Evolutionary conservation across 352 stramenopile genomes (phyloP), one percentile per base, ranked within the genome.

Genomic region (Blastocystis sp.): DNA sequence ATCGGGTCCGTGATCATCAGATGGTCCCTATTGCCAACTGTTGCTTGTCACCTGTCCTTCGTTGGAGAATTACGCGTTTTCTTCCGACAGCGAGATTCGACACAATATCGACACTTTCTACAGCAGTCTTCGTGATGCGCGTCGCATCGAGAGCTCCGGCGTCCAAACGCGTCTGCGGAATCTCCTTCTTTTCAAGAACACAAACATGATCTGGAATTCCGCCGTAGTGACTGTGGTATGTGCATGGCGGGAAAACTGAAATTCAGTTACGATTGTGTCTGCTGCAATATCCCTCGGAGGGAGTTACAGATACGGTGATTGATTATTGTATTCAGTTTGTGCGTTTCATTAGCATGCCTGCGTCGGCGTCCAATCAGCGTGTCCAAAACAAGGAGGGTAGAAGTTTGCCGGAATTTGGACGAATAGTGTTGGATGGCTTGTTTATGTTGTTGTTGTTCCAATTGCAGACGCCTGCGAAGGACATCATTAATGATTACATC

Each of bases 311-410:
- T 61, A 78, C 49, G 46, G 67, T 78, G 32, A 42, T 78, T 29
- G 67, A 78, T 38, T 61, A 61, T 21, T 78, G 67, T 40, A 38
- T 78, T 61, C 67, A 78, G 67, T 78, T 46, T 54, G 67, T 61
- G 11, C 67, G 67, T 7, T 32, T 61, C 1, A 40, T 59, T 6
- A 61, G 18, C 27, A 48, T 46, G 24, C 18, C 67, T 27, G 42
- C 44, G 32, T 56, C 67, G 21, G 27, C 21, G 7, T 38, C 34
- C 14, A 75, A 75, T 75, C 67, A 61, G 40, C 46, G 44, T 1
- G 67, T 61, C 7, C 11, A 8, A 38, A 78, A 78, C 16, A 56
- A 59, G 38, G 67, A 78, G 6, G 67, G 67, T 78, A 61, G 24
- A 0, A 32, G 32, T 59, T 21, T 16, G 0, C 14, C 11, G 8